Evolutionary conservation across 768 basidiomycete species (phyloP), one percentile per base, ranked within the genome.

Genomic region (Lactifluus subvellereus): DNA sequence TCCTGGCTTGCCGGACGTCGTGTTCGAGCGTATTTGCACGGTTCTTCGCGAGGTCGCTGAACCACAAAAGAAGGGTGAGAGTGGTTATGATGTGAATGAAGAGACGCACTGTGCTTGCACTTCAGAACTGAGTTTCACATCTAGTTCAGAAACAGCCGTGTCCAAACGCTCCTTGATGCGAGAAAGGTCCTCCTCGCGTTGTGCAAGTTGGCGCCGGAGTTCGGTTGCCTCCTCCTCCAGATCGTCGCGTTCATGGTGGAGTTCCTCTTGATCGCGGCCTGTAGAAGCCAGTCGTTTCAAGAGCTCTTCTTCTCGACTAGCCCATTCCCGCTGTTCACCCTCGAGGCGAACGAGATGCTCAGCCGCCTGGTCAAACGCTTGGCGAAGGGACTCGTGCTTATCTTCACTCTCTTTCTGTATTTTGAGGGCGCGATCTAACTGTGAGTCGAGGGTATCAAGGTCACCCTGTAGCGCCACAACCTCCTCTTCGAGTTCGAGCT

Each of bases 271-370:
- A 61, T 86, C 54, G 27, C 32, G 59, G 27, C 54, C 59, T 5
- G 59, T 64, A 43, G 48, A 64, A 37, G 63, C 49, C 14, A 91
- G 74, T 57, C 86, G 81, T 30, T 80, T 82, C 6, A 76, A 69
- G 5, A 94, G 77, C 59, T 88, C 87, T 0, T 71, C 73, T 72
- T 98, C 94, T 55, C 84, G 78, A 37, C 72, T 72, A 35, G 74
- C 75, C 87, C 87, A 89, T 16, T 81, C 80, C 60, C 84, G 81
- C 70, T 89, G 85, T 68, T 93, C 88, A 62, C 77, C 74, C 75
- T 98, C 95, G 40, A 96, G 75, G 0, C 87, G 81, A 7, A 90
- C 86, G 32, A 95, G 82, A 71, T 94, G 92, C 66, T 92, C 88
- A 1, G 91, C 89, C 20, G 93, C 92, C 67, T 92, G 80, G 56